phyloP scores from a whole-genome alignment of 495 filamentous ascomycete species.

The Platismatia glauca region DNA sequence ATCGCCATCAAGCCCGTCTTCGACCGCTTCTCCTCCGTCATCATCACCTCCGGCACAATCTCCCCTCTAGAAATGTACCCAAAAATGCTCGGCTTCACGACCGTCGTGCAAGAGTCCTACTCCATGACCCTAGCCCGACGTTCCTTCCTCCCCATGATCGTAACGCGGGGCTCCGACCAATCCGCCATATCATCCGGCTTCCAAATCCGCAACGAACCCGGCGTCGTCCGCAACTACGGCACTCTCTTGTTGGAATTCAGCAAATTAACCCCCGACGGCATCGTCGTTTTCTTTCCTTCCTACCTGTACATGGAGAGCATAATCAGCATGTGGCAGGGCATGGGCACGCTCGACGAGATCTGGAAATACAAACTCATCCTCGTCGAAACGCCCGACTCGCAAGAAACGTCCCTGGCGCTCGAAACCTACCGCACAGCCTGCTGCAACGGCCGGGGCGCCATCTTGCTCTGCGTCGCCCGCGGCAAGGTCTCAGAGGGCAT shows the following conservation, averaged over 20 bases:
- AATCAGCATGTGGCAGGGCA: constrained; percentile 97
- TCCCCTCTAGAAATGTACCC: constrained; percentile 99
- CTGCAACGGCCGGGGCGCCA: constrained; percentile 89
- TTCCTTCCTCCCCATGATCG: constrained; percentile 95
- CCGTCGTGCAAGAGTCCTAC: constrained; percentile 93
- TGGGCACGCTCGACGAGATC: constrained; percentile 93
- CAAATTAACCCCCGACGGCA: constrained; percentile 88
- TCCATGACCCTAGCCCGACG: constrained; percentile 91
- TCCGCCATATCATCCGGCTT: constrained; percentile 83
- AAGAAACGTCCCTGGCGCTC: constrained; percentile 90
- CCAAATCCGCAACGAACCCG: constrained; percentile 87
- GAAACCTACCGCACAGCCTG: constrained; percentile 97
- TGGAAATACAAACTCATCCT: constrained; percentile 99
- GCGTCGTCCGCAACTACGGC: constrained; percentile 92
- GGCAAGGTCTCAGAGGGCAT: constrained; percentile 97
- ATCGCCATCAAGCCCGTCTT: constrained; percentile 98
- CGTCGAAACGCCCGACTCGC: constrained; percentile 93
- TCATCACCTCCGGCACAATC: constrained; percentile 96
- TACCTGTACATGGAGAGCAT: constrained; percentile 99
- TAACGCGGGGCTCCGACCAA: constrained; percentile 91
- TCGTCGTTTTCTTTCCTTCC: constrained; percentile 98
- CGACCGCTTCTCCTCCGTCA: constrained; percentile 92
- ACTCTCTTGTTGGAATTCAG: constrained; percentile 86
- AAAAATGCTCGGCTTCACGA: constrained; percentile 89
- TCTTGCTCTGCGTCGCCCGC: constrained; percentile 87